These are phyloP conservation scores for Coniochaeta pulveracea DNA, from an alignment of 2,329 filamentous ascomycete species.

Conservation along the genomic window DNA sequence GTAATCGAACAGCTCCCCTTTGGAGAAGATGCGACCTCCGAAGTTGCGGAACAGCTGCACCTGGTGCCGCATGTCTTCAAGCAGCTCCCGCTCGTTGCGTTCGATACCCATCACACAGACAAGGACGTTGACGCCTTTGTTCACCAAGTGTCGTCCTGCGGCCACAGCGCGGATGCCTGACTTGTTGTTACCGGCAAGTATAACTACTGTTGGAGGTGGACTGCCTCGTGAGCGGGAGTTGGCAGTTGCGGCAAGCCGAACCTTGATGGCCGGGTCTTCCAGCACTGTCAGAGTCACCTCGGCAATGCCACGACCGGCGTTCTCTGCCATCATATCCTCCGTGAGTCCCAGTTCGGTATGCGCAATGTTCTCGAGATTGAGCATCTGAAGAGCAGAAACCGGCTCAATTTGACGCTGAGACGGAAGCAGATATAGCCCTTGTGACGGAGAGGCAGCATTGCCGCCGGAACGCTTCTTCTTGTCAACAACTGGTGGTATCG, in stretches of 20 bases:
- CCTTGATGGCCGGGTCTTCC: constrained; percentile 47
- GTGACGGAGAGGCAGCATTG: constrained; percentile 12
- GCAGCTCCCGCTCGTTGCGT: constrained; percentile 63
- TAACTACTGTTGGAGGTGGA: constrained; percentile 39
- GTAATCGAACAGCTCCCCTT: constrained; percentile 50
- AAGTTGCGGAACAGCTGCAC: constrained; percentile 75
- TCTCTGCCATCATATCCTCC: constrained; percentile 86
- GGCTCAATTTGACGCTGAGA: constrained; percentile 49
- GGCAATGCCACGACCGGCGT: constrained; percentile 78
- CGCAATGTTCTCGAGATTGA: constrained; percentile 85
- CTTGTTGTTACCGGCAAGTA: constrained; percentile 93
- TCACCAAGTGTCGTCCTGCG: constrained; percentile 75
- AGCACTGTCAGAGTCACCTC: constrained; percentile 67
- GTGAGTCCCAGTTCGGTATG: constrained; percentile 77
- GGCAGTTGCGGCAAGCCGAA: constrained; percentile 32
- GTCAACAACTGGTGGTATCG: constrained; percentile 19
- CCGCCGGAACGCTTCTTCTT: constrained; percentile 23
- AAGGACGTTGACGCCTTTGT: constrained; percentile 70
- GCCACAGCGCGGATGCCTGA: constrained; percentile 76
- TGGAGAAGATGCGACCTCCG: constrained; percentile 59
- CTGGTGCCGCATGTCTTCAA: constrained; percentile 73
- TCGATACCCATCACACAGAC: constrained; percentile 80
- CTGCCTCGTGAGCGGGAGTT: constrained; percentile 12
- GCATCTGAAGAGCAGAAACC: constrained; percentile 69
- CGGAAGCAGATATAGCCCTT: constrained; percentile 40